Percentiles rank a stretch among this genome's conserved stretches.
Conservation (phyloP, 2,329 filamentous ascomycete species). For the Scleromitrula shiraiana region DNA sequence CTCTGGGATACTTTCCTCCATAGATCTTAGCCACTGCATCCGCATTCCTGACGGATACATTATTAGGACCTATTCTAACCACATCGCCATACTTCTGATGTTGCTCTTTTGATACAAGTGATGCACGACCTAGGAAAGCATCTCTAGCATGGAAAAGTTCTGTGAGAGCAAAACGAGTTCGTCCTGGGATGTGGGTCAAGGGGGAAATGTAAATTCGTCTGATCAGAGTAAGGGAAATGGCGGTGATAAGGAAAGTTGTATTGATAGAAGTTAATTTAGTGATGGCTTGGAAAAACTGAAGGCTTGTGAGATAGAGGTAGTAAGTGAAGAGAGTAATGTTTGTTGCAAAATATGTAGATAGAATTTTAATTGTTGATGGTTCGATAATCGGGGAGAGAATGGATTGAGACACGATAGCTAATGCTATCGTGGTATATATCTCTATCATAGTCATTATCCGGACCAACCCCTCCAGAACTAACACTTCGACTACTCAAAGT, state of each 20-base stretch:
- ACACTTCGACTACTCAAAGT: background rate
- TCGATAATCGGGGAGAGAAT: background rate
- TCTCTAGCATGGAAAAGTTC: slow-evolving; percentile 19
- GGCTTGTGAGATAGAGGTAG: background rate
- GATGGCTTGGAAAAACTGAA: background rate
- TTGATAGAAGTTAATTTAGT: background rate
- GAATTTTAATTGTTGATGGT: background rate
- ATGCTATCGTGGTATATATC: background rate
- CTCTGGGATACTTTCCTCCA: slow-evolving; percentile 14
- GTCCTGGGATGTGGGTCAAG: slow-evolving; percentile 20
- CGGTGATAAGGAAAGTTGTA: slow-evolving; percentile 7
- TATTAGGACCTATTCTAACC: slow-evolving; percentile 14
- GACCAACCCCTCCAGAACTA: background rate
- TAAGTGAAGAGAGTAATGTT: background rate
- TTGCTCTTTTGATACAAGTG: slow-evolving; percentile 11
- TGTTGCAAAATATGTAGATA: background rate
- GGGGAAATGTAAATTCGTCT: slow-evolving; percentile 18
- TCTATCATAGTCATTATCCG: background rate
- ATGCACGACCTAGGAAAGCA: slow-evolving; percentile 10
- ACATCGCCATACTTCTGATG: slow-evolving; percentile 23
- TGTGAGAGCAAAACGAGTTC: slow-evolving; percentile 20
- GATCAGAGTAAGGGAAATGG: slow-evolving; percentile 7
- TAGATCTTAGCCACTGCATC: slow-evolving; percentile 14
- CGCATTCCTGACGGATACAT: slow-evolving; percentile 26
- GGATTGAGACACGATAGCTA: background rate